Conservation (phyloP, 345 rosid species). For the Fremontodendron californicum region DNA sequence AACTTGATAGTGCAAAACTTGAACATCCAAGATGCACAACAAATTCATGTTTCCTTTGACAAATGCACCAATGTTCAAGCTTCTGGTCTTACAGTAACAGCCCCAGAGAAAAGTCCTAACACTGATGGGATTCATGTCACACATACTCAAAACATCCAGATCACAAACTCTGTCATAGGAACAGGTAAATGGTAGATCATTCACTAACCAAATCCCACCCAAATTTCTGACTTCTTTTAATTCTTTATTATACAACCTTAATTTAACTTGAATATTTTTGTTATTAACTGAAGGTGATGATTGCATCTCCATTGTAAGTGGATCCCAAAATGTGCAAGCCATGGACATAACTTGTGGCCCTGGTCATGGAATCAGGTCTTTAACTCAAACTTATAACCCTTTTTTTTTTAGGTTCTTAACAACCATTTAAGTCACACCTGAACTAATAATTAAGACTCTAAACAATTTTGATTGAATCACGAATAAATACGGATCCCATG, state of each 20-base stretch:
- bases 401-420: neutral
- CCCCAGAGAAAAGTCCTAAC: constrained; percentile 70
- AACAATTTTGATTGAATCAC: too few species aligned
- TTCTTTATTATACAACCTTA: neutral
- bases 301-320: constrained; percentile 65
- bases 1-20: constrained; percentile 45
- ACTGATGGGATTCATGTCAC: constrained; percentile 89
- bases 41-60: constrained; percentile 62
- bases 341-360: constrained; percentile 56
- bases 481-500: neutral
- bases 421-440: neutral
- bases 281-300: constrained; percentile 57
- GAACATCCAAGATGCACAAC: constrained; percentile 61
- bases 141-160: constrained; percentile 50
- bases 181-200: constrained; percentile 40
- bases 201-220: neutral
- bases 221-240: neutral
- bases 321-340: constrained; percentile 48
- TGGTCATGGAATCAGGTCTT: constrained; percentile 73
- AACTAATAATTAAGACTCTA: neutral
- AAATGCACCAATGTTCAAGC: constrained; percentile 43
- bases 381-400: neutral
- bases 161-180: constrained; percentile 46
- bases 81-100: constrained; percentile 45
- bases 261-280: neutral